Base-by-base conservation (phyloP, 768 basidiomycete species). In the Rickenella mellea region DNA sequence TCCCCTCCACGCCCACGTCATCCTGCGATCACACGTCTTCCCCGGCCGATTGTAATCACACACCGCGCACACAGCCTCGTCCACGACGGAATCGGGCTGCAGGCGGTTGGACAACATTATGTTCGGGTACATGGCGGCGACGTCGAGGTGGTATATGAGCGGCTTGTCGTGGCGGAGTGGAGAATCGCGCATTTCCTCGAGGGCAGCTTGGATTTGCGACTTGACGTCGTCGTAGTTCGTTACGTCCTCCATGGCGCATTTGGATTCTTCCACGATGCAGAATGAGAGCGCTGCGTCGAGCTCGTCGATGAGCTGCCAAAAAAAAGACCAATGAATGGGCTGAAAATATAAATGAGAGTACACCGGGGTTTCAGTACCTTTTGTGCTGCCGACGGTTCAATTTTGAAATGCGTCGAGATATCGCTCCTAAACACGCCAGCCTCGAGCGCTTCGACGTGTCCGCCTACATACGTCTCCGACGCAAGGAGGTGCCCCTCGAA, bases 51-150 rank as follows among this genome's bases (percentile, higher is more conserved):
- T 99, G 60, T 84, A 98, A 63, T 99, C 96, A 64, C 96, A 99
- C 2, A 97, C 92, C 1, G 96, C 96, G 55, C 96, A 99, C 14
- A 83, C 84, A 15, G 94, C 80, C 60, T 98, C 96, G 54, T 93
- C 90, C 8, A 97, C 84, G 67, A 98, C 86, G 2, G 96, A 96
- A 63, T 99, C 96, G 2, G 96, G 96, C 52, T 99, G 96, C 2
- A 99, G 73, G 26, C 96, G 88, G 58, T 99, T 99, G 14, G 93
- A 97, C 69, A 99, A 82, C 96, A 99, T 99, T 76, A 99, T 98
- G 62, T 98, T 99, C 43, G 96, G 96, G 60, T 99, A 98, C 96
- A 99, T 99, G 48, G 96, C 96, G 2, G 96, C 96, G 48, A 99
- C 96, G 55, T 99, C 96, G 54, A 98, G 64, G 61, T 99, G 96